Conservation (phyloP, 1,139 yeast genomes). For the Candida tetrigidarum region DNA sequence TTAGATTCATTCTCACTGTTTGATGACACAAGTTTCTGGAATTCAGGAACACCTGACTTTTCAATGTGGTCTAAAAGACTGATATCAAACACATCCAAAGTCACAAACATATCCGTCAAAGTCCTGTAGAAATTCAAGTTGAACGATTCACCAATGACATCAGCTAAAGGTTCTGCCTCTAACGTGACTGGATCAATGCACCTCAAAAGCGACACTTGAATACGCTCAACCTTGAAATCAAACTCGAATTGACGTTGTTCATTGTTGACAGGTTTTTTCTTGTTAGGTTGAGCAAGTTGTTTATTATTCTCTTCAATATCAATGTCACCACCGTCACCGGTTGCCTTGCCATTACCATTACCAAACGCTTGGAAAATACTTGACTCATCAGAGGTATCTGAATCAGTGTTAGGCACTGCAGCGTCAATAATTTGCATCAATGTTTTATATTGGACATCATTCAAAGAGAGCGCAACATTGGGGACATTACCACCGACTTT, state of each 20-base stretch:
- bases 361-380: conserved; percentile 44
- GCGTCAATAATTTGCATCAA: conserved; percentile 77
- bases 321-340: conserved; percentile 23
- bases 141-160: conserved; percentile 70
- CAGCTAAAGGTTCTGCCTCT: conserved; percentile 70
- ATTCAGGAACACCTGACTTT: conserved; percentile 61
- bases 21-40: conserved; percentile 73
- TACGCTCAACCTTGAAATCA: conserved; percentile 65
- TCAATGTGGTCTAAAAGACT: conserved; percentile 79
- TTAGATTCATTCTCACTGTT: conserved; percentile 43
- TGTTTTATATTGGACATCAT: conserved; percentile 89
- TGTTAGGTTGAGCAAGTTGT: conserved; percentile 1
- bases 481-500: conserved; percentile 86
- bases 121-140: conserved; percentile 64
- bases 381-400: conserved; percentile 31
- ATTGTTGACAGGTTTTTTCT: conserved; percentile 12
- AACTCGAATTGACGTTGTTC: conserved; percentile 73
- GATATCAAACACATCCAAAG: conserved; percentile 65
- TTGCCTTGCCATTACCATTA: conserved; percentile 15
- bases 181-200: conserved; percentile 67
- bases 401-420: conserved; percentile 66
- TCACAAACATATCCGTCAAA: conserved; percentile 64
- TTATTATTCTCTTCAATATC: conserved; percentile 26
- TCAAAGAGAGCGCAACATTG: conserved; percentile 66
- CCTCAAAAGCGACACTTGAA: conserved; percentile 66